Conservation (phyloP, 176 grass and related monocot species). For the Bromus sterilis region DNA sequence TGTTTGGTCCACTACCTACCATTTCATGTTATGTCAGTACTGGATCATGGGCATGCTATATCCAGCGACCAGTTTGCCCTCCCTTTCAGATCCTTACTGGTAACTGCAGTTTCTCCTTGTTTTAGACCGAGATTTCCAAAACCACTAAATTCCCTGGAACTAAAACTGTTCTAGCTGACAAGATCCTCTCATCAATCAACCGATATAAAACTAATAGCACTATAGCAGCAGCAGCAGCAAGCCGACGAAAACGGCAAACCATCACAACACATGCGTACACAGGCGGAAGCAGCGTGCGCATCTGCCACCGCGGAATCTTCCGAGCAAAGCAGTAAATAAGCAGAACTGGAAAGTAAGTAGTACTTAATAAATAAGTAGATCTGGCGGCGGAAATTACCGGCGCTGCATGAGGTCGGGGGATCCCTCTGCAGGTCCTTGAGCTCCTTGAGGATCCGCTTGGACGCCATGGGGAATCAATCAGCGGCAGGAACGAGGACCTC, state of each 20-base stretch:
- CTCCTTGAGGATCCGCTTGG: conserved; percentile 62
- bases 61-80: background rate
- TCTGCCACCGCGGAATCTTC: background rate
- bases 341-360: background rate
- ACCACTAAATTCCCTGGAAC: too few relatives aligned
- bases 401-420: conserved; percentile 52
- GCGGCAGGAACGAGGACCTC: background rate
- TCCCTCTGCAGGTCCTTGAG: conserved; percentile 61
- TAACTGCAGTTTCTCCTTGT: background rate
- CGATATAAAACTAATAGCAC: too few relatives aligned
- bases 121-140: background rate
- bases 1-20: background rate
- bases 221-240: too few relatives aligned
- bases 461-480: conserved; percentile 26
- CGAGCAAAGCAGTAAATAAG: background rate
- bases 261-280: background rate
- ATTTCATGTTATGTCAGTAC: background rate
- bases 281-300: background rate
- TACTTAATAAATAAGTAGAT: background rate
- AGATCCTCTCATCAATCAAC: background rate
- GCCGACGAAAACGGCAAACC: background rate
- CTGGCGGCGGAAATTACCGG: conserved; percentile 9
- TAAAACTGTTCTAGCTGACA: background rate
- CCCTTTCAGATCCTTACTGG: background rate
- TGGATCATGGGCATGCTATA: background rate